Evolutionary conservation across 495 filamentous ascomycete genomes (phyloP).

Genomic region (Penicillium argentinense): DNA sequence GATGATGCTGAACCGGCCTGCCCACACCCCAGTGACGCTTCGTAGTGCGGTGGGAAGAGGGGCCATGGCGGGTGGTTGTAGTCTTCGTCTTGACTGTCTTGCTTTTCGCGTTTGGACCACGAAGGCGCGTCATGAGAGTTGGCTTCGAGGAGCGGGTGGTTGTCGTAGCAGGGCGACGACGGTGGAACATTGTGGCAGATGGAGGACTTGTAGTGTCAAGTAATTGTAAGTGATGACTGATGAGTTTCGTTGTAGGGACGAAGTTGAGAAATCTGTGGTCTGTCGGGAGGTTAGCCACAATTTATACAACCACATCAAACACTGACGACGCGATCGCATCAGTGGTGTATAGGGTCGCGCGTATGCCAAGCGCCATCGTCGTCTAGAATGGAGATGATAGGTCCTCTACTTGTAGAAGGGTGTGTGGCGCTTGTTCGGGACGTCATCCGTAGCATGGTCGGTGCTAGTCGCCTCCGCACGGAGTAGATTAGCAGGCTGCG

Average conservation of each 20-base stretch:
- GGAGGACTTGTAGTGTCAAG: neutral
- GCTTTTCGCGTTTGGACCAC: slow-evolving; percentile 24
- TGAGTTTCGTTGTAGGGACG: neutral
- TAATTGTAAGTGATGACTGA: neutral
- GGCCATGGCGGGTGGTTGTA: slow-evolving; percentile 17
- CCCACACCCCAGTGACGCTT: slow-evolving; percentile 12
- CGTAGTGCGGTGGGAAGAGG: slow-evolving; percentile 1
- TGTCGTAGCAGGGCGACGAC: slow-evolving; percentile 23
- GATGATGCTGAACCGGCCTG: slow-evolving; percentile 52
- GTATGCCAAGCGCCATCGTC: slow-evolving; percentile 20
- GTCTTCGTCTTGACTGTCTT: slow-evolving; percentile 32
- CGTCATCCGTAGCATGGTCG: slow-evolving; percentile 27
- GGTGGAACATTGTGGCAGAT: slow-evolving; percentile 27
- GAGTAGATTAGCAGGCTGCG: no score
- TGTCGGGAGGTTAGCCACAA: neutral
- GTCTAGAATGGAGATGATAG: slow-evolving; percentile 7
- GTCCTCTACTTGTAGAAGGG: slow-evolving; percentile 9
- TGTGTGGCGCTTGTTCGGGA: slow-evolving; percentile 12
- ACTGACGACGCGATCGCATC: neutral
- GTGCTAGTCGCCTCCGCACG: neutral
- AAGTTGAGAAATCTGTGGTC: neutral
- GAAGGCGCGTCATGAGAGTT: slow-evolving; percentile 30
- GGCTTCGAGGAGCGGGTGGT: slow-evolving; percentile 51
- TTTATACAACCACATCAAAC: neutral
- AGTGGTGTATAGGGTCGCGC: no score